Percentiles rank a stretch among this genome's conserved stretches.
These are phyloP conservation scores for Cenchrus fungigraminus DNA, from an alignment of 176 grass and related monocot species.

Conservation along the genomic window DNA sequence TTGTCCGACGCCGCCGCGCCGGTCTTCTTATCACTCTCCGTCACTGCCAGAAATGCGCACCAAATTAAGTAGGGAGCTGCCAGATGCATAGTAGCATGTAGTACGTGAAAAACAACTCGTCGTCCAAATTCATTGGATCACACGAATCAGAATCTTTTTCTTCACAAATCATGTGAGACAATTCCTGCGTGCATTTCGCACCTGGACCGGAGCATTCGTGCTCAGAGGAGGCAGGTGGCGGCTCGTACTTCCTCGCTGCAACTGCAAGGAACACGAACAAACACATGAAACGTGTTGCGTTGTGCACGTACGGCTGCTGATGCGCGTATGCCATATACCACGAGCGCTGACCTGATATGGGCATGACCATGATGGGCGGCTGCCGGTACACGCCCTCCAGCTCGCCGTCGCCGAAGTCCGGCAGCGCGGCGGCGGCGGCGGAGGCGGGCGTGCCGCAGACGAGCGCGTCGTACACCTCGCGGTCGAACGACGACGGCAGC, in stretches of 20 bases:
- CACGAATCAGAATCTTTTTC: background rate
- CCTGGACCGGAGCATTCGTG: constrained; percentile 58
- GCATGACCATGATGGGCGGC: constrained; percentile 56
- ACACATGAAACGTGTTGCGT: too few relatives aligned
- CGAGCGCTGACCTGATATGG: constrained; percentile 52
- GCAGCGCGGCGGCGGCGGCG: constrained; percentile 3
- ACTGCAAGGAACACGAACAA: background rate
- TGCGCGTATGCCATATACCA: background rate
- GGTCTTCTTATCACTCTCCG: constrained; percentile 44
- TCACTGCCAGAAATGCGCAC: background rate
- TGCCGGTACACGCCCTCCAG: constrained; percentile 28
- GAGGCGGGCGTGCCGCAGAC: background rate
- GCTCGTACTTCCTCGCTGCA: constrained; percentile 58
- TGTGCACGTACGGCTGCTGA: background rate
- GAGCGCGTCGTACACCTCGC: constrained; percentile 56
- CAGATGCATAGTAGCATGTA: background rate
- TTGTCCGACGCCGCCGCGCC: constrained; percentile 47
- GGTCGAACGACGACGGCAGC: constrained; percentile 60
- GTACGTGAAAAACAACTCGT: background rate
- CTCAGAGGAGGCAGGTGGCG: constrained; percentile 51
- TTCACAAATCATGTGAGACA: background rate
- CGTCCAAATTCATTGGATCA: background rate
- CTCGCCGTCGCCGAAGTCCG: constrained; percentile 45
- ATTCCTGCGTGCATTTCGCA: background rate
- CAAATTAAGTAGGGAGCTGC: background rate